A percentile compares a stretch with the other conserved stretches of the same genome.
Conservation (phyloP, 2,329 filamentous ascomycete species). For the Xylariaceae sp. region DNA sequence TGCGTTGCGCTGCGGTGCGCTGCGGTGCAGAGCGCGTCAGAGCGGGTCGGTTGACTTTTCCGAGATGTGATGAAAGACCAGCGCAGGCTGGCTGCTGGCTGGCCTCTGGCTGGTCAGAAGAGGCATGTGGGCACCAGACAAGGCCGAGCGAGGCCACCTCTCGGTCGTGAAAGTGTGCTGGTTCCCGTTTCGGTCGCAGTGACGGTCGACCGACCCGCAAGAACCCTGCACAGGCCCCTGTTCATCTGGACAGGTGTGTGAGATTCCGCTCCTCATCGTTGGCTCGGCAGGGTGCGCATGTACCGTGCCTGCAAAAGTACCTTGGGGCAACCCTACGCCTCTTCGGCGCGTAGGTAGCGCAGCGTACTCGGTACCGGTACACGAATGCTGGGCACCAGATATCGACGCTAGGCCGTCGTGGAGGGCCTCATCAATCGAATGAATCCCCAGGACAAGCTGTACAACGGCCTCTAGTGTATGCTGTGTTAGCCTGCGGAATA, state of each 20-base stretch:
- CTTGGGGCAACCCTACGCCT: background rate
- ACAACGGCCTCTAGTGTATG: conserved; percentile 6
- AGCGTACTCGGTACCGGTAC: background rate
- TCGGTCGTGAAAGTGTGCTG: conserved; percentile 17
- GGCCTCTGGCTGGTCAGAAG: background rate
- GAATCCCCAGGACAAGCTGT: conserved; percentile 15
- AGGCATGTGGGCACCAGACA: conserved; percentile 5
- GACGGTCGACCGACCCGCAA: conserved; percentile 10
- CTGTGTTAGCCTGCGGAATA: conserved; percentile 4
- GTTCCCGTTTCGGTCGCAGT: conserved; percentile 13
- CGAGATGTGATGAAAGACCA: conserved; percentile 16
- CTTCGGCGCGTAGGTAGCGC: background rate
- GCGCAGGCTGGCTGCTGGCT: background rate
- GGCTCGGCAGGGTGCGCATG: conserved; percentile 9
- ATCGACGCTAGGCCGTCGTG: background rate
- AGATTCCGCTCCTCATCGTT: conserved; percentile 6
- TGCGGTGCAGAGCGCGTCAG: conserved; percentile 4
- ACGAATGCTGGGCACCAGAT: background rate
- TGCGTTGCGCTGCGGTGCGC: too few relatives aligned
- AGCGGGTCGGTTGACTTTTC: conserved; percentile 17
- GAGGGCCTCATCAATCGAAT: background rate
- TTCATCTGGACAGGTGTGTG: conserved; percentile 7
- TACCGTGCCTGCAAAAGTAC: background rate
- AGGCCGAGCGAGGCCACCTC: conserved; percentile 10
- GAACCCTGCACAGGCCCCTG: conserved; percentile 14